Conservation (phyloP, 441 rosid species). For the Pelargonium cotyledonis region DNA sequence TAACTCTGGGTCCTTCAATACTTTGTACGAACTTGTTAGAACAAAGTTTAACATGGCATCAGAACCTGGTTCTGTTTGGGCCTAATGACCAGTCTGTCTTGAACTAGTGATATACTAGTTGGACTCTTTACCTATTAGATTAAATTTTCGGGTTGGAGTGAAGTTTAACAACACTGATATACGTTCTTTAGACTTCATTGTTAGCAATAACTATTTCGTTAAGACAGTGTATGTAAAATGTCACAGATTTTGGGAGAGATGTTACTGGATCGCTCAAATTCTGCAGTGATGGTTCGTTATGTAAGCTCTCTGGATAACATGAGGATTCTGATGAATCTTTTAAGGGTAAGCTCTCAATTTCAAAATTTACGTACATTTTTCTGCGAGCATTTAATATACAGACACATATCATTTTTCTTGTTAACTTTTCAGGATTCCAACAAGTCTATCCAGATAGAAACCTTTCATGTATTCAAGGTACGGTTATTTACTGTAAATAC, state of each 20-base stretch:
- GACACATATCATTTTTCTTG: background rate
- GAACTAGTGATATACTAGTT: too few relatives aligned
- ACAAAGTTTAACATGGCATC: too few relatives aligned
- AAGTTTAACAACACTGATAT: too few relatives aligned
- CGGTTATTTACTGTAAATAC: background rate
- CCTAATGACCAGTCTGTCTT: too few relatives aligned
- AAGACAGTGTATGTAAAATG: background rate
- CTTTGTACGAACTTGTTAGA: too few relatives aligned
- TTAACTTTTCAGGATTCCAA: slow-evolving; percentile 45
- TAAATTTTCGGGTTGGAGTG: too few relatives aligned
- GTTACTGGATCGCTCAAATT: slow-evolving; percentile 71
- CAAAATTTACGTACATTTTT: background rate
- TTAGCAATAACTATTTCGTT: background rate
- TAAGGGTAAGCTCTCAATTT: slow-evolving; percentile 37
- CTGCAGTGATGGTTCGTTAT: slow-evolving; percentile 63
- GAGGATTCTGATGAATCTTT: slow-evolving; percentile 83
- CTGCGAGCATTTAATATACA: background rate
- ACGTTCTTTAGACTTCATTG: background rate
- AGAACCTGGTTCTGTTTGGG: too few relatives aligned
- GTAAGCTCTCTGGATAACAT: slow-evolving; percentile 70
- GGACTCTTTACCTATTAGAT: too few relatives aligned
- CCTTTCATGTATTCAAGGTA: slow-evolving; percentile 71
- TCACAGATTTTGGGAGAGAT: slow-evolving; percentile 59
- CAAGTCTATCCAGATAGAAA: slow-evolving; percentile 46
- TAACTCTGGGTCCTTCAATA: too few relatives aligned